phyloP scores from a whole-genome alignment of 495 filamentous ascomycete species.

The Hypoxylon crocopeplum region DNA sequence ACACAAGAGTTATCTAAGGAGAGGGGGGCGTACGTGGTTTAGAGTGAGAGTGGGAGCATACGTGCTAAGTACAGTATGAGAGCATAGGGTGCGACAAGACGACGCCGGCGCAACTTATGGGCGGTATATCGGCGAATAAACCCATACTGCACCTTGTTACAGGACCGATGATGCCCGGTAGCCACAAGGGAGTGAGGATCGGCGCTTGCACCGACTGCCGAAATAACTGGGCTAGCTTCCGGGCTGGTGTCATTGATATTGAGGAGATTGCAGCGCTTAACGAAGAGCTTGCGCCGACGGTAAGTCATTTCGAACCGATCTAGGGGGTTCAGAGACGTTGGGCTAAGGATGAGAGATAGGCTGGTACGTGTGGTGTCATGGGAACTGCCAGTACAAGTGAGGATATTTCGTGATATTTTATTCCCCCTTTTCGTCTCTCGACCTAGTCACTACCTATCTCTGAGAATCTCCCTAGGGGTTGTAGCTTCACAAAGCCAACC shows the following conservation, averaged over 20 bases:
- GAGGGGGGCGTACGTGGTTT: too few species aligned
- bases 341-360: too few species aligned
- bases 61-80: not conserved
- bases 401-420: not conserved
- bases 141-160: conserved; percentile 68
- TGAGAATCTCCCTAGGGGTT: not conserved
- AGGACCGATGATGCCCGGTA: conserved; percentile 73
- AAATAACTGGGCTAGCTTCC: conserved; percentile 70
- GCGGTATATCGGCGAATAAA: conserved; percentile 73
- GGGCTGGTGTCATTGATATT: conserved; percentile 66
- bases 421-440: not conserved
- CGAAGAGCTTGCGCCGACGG: conserved; percentile 70
- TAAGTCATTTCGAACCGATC: too few species aligned
- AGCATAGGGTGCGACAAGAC: conserved; percentile 77
- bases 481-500: not conserved
- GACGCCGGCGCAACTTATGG: conserved; percentile 72
- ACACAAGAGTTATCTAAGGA: too few species aligned
- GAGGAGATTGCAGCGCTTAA: conserved; percentile 72
- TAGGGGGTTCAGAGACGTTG: too few species aligned
- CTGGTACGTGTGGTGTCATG: conserved; percentile 74
- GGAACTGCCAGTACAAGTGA: conserved; percentile 69
- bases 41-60: not conserved
- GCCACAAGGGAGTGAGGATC: conserved; percentile 61
- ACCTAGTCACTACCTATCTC: not conserved
- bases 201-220: conserved; percentile 73